Percentiles rank a stretch among this genome's conserved stretches.
phyloP scores from a whole-genome alignment of 768 basidiomycete genomes.

The Tricholoma saponaceum region DNA sequence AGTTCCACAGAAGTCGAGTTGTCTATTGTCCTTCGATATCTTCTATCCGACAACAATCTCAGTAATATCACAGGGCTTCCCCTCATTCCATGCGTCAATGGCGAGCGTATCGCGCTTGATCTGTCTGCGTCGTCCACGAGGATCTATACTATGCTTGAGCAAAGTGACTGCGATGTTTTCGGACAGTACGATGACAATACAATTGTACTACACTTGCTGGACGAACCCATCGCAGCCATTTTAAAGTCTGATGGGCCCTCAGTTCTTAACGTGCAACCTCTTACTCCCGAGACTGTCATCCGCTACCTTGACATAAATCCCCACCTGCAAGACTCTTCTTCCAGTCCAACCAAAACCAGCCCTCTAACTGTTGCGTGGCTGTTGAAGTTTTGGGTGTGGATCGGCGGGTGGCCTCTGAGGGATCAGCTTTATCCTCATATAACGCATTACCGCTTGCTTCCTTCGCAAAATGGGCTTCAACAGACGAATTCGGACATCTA shows the following conservation, averaged over 20 bases:
- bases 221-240: conserved; percentile 15
- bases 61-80: conserved; percentile 32
- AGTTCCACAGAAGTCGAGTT: conserved; percentile 1
- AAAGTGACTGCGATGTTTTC: conserved; percentile 25
- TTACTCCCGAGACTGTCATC: conserved; percentile 22
- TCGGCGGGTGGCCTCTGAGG: no score
- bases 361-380: no score
- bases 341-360: no score
- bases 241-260: conserved; percentile 19
- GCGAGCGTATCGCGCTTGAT: conserved; percentile 15
- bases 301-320: no score
- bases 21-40: conserved; percentile 23
- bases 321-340: no score
- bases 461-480: no score
- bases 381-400: no score
- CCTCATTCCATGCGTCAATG: conserved; percentile 26
- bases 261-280: conserved; percentile 26
- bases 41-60: conserved; percentile 30
- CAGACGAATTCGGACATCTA: conserved; percentile 24
- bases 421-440: no score
- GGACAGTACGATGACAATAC: conserved; percentile 24
- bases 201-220: conserved; percentile 26
- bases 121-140: neutral
- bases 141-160: conserved; percentile 25
- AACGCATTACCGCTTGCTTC: no score